Evolutionary conservation across 2,329 filamentous ascomycete genomes (phyloP), one percentile per base, ranked within the genome.

Genomic region (Triangularia setosa): DNA sequence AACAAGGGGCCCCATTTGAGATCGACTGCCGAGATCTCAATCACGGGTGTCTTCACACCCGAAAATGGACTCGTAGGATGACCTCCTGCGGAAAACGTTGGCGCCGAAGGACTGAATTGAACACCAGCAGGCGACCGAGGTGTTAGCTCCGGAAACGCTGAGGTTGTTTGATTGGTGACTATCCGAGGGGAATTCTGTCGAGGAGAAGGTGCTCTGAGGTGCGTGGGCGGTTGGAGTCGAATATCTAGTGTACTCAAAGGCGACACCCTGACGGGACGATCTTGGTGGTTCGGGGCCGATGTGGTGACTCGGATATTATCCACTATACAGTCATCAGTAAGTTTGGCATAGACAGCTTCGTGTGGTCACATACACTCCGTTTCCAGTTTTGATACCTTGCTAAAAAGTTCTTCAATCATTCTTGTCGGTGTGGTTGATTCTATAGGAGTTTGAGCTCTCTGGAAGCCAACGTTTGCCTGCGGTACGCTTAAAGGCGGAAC

Each of bases 1-100:
- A 96, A 96, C 2, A 96, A 75, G 9, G 81, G 81, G 5, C 91
- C 90, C 92, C 92, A 96, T 88, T 69, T 88, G 72, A 84, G 85
- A 73, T 93, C 90, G 27, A 90, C 75, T 1, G 84, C 84, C 1
- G 84, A 87, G 66, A 82, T 74, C 65, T 87, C 84, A 30, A 77
- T 71, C 12, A 58, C 48, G 4, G 54, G 53, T 12, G 40, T 18
- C n/a, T 48, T 27, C 14, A 54, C 44, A 40, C 52, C 16, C 2
- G 52, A 48, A 18, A 33, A 21, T 6, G 53, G 52, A 7, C 33
- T 44, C 9, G 58, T 12, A 21, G 40, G n/a, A 2, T 16, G 24
- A 16, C 25, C 8, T 3, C 33, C 27, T 8, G 27, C n/a, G 1
- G 58, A 60, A 2, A 56, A 54, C 16, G 58, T 35, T 8, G 58